Evolutionary conservation across 768 basidiomycete genomes (phyloP).

Genomic region (Calocybe indica): DNA sequence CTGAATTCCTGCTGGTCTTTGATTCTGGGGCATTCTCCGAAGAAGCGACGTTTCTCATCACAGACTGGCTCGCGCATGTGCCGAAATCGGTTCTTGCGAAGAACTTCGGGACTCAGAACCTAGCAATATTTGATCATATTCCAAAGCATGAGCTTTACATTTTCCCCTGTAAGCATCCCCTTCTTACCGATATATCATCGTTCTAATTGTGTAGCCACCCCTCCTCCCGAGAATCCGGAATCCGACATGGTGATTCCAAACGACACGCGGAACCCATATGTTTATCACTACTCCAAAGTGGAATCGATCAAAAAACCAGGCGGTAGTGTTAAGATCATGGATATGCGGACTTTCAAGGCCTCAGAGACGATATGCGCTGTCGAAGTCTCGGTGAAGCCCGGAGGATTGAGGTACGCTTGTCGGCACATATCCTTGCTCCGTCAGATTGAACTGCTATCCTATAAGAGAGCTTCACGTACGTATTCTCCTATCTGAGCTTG

Average conservation of each 20-base stretch:
- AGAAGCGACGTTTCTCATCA: slow-evolving; percentile 46
- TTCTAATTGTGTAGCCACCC: neutral
- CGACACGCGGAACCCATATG: slow-evolving; percentile 12
- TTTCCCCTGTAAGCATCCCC: slow-evolving; percentile 34
- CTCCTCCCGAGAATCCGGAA: slow-evolving; percentile 24
- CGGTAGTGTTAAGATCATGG: slow-evolving; percentile 45
- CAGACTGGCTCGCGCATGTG: slow-evolving; percentile 50
- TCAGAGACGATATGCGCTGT: slow-evolving; percentile 50
- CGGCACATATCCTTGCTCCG: too few species aligned
- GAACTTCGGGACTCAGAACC: slow-evolving; percentile 38
- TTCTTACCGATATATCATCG: neutral
- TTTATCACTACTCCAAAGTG: slow-evolving; percentile 41
- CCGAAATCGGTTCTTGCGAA: slow-evolving; percentile 44
- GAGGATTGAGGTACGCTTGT: slow-evolving; percentile 38
- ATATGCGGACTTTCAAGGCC: slow-evolving; percentile 44
- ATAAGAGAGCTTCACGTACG: too few species aligned
- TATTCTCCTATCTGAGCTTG: too few species aligned
- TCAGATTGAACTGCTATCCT: too few species aligned
- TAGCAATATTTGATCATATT: slow-evolving; percentile 34
- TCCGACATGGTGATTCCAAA: slow-evolving; percentile 23
- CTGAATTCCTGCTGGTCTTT: slow-evolving; percentile 50
- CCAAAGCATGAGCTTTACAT: slow-evolving; percentile 45
- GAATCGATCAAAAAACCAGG: slow-evolving; percentile 37
- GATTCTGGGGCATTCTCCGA: slow-evolving; percentile 46
- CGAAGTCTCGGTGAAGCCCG: slow-evolving; percentile 54